Evolutionary conservation across 345 rosid genomes (phyloP).

Genomic region (thale cress (Arabidopsis thaliana)): TAIR10.1 NC_003071.7:3056501-3057000

Average conservation of each 20-base stretch:
- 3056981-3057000: slow-evolving; percentile 97
- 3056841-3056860: slow-evolving; percentile 71
- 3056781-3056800: slow-evolving; percentile 94
- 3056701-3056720: slow-evolving; percentile 27
- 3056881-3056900: slow-evolving; percentile 33
- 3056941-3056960: slow-evolving; percentile 50
- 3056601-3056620: not conserved
- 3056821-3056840: slow-evolving; percentile 78
- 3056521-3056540: slow-evolving; percentile 14
- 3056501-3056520: slow-evolving; percentile 9
- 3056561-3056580: too few species aligned
- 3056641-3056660: not conserved
- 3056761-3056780: slow-evolving; percentile 77
- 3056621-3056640: slow-evolving; percentile 11
- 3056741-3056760: slow-evolving; percentile 73
- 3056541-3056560: not conserved
- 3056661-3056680: not conserved
- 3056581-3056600: too few species aligned
- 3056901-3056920: slow-evolving; percentile 40
- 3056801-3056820: slow-evolving; percentile 89
- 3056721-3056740: slow-evolving; percentile 72
- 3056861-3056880: slow-evolving; percentile 48
- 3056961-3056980: slow-evolving; percentile 87
- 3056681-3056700: slow-evolving; percentile 5
- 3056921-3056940: slow-evolving; percentile 49